phyloP scores from a whole-genome alignment of 2,329 filamentous ascomycete species.

The Rutstroemia sp. region DNA sequence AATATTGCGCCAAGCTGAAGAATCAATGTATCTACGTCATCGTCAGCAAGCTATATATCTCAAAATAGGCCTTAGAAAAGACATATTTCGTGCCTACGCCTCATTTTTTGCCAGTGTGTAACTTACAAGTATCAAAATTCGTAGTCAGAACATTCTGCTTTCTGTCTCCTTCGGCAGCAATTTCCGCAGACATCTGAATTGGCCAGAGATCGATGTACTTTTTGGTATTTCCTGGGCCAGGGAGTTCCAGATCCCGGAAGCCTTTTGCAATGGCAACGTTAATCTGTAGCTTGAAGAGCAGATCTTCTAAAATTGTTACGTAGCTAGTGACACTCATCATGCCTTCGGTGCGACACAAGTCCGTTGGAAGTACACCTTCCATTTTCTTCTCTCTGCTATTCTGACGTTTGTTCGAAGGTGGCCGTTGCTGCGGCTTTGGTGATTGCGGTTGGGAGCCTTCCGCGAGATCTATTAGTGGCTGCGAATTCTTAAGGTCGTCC shows the following conservation, averaged over 20 bases:
- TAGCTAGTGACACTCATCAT: slow-evolving; percentile 68
- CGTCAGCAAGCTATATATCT: slow-evolving; percentile 14
- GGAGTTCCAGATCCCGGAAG: slow-evolving; percentile 69
- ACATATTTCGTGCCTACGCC: too few species aligned
- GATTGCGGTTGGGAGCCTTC: slow-evolving; percentile 35
- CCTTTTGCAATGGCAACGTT: slow-evolving; percentile 82
- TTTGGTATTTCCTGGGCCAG: slow-evolving; percentile 53
- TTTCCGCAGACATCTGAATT: slow-evolving; percentile 86
- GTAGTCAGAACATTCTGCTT: slow-evolving; percentile 66
- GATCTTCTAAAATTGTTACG: slow-evolving; percentile 74
- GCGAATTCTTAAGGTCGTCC: slow-evolving; percentile 60
- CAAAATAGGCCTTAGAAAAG: too few species aligned
- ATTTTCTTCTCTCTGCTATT: slow-evolving; percentile 50
- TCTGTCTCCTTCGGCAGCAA: slow-evolving; percentile 57
- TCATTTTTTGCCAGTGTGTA: too few species aligned
- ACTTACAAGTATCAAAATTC: slow-evolving; percentile 82
- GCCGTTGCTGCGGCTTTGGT: slow-evolving; percentile 12
- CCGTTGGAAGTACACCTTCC: slow-evolving; percentile 57
- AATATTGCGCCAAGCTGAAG: slow-evolving; percentile 80
- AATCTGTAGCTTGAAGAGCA: slow-evolving; percentile 68
- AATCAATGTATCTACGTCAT: slow-evolving; percentile 62
- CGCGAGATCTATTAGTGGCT: slow-evolving; percentile 49
- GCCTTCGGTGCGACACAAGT: slow-evolving; percentile 58
- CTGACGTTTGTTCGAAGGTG: slow-evolving; percentile 33
- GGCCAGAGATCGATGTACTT: slow-evolving; percentile 86